Conservation (phyloP, 164 flowering plant genomes). For the Aristolochia fimbriata region DNA sequence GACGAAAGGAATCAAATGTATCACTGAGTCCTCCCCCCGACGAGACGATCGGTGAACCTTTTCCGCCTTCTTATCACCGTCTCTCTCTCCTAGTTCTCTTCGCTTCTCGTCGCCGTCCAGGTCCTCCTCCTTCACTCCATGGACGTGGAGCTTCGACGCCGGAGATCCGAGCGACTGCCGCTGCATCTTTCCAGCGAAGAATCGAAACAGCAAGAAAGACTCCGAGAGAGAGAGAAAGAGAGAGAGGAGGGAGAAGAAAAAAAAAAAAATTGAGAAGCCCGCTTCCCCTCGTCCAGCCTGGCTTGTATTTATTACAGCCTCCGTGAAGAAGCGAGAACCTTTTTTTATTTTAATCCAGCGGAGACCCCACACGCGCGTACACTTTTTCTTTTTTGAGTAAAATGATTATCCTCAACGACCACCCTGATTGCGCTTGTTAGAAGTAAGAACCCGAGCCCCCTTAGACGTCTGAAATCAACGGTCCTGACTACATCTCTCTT, state of each 20-base stretch:
- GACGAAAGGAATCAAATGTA: constrained; percentile 11
- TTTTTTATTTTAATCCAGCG: too few species aligned
- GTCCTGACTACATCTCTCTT: too few species aligned
- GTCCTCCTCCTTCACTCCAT: constrained; percentile 2
- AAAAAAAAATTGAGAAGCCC: neutral
- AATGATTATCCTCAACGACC: too few species aligned
- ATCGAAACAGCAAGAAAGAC: neutral
- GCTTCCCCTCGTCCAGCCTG: neutral
- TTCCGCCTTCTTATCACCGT: constrained; percentile 4
- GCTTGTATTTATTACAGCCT: neutral
- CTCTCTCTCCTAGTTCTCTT: constrained; percentile 1
- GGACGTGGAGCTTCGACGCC: constrained; percentile 8
- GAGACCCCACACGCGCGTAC: too few species aligned
- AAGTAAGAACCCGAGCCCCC: too few species aligned
- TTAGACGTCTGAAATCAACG: too few species aligned
- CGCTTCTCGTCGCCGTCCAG: neutral
- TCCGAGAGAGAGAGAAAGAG: neutral
- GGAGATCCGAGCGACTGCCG: constrained; percentile 11
- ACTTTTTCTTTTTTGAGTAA: too few species aligned
- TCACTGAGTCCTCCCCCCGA: neutral
- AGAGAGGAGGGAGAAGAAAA: neutral
- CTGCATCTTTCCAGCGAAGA: constrained; percentile 4
- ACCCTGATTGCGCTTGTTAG: too few species aligned
- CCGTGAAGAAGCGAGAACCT: too few species aligned
- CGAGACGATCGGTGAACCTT: neutral